These are phyloP conservation scores for Symbiodinium natans DNA, from an alignment of 73 alveolate species.

Conservation along the genomic window DNA sequence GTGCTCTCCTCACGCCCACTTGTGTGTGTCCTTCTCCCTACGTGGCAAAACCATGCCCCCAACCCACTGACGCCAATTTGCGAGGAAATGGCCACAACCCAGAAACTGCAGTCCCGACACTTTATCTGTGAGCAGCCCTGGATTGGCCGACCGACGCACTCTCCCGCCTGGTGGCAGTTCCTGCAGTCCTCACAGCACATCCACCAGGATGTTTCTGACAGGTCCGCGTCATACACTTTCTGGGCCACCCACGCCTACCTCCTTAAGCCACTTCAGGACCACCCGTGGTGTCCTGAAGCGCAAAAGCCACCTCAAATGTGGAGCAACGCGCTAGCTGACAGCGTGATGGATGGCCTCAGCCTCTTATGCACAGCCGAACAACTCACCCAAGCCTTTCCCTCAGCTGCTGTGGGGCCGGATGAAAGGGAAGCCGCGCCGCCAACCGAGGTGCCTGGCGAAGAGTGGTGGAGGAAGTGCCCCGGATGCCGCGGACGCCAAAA, in stretches of 20 bases:
- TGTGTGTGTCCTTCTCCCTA: neutral
- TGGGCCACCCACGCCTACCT: neutral
- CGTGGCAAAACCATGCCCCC: neutral
- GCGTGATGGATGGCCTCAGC: neutral
- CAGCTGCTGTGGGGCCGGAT: neutral
- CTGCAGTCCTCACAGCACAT: neutral
- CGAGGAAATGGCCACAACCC: neutral
- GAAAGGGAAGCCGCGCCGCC: neutral
- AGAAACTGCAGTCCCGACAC: neutral
- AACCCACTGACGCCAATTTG: neutral
- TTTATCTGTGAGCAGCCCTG: neutral
- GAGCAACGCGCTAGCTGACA: neutral
- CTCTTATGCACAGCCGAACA: neutral
- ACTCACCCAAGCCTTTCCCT: neutral
- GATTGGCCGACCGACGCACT: neutral
- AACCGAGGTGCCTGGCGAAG: neutral
- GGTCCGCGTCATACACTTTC: neutral
- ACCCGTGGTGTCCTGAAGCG: neutral
- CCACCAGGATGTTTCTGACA: neutral
- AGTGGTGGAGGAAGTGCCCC: constrained; percentile 2
- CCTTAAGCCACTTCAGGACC: neutral
- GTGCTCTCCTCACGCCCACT: neutral
- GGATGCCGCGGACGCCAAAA: neutral
- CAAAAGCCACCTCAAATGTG: neutral
- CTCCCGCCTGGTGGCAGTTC: neutral